Evolutionary conservation across 257 asterid species (phyloP), one percentile per base, ranked within the genome.

Genomic region (Leonotis leonurus): DNA sequence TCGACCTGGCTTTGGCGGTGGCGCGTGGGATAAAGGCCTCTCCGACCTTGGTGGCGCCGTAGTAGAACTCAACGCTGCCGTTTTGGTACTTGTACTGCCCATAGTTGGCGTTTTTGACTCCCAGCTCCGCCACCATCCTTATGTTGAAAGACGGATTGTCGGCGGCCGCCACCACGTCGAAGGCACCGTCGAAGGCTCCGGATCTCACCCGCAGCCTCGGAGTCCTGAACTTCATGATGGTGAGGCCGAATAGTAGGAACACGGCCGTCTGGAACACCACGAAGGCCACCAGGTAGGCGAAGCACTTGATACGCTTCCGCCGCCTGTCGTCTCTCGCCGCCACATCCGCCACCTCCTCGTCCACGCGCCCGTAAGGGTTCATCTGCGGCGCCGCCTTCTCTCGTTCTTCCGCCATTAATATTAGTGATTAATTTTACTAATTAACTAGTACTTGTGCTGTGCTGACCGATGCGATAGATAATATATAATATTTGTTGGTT

Each of bases 221-320:
- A 8, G 70, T 43, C 12, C 66, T 49, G 39, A 70, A 21, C 25
- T 49, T 70, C 66, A 63, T 56, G 11, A 70, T 22, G 0, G 49
- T 62, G 33, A 70, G 70, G 33, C 60, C 70, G 36, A 70, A 55
- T 21, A 70, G 27, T 2, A 64, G 30, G 11, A 55, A 1, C 4
- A 70, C 18, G 17, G 26, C 59, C 25, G 59, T 20, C 11, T 63
- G 75, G 21, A 70, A 63, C 3, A 71, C 62, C 43, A 58, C 27
- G 67, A 70, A 70, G 45, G 67, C 55, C 14, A 33, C 21, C 2
- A 64, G 11, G 46, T 64, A 64, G 29, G 56, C 24, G 20, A 71
- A 56, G 55, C 67, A 71, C 39, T 71, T 71, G 41, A 56, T 29
- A 16, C 71, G 71, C 61, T 64, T 71, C 61, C 13, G 48, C 21